Evolutionary conservation across 2,329 filamentous ascomycete species (phyloP).

Genomic region (Cercospora janseana): DNA sequence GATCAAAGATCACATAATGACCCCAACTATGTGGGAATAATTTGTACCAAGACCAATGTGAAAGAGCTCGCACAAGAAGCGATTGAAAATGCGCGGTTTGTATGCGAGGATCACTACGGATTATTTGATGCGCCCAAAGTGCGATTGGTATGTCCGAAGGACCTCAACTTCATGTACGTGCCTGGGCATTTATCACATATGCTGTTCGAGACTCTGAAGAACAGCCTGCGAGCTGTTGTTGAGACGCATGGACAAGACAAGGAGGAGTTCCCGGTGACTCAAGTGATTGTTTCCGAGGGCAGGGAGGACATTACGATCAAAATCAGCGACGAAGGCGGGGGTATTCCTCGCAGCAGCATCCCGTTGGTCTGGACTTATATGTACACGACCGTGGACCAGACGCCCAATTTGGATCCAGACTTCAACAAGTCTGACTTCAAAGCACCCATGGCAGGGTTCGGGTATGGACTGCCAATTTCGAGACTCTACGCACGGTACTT

Average conservation of each 20-base stretch:
- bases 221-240: conserved; percentile 93
- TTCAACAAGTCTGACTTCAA: conserved; percentile 99
- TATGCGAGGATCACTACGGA: conserved; percentile 97
- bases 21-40: conserved; percentile 94
- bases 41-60: conserved; percentile 98
- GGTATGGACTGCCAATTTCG: conserved; percentile 94
- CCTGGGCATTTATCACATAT: conserved; percentile 98
- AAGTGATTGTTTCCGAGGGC: conserved; percentile 95
- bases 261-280: conserved; percentile 92
- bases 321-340: conserved; percentile 92
- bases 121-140: conserved; percentile 95
- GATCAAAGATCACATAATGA: conserved; percentile 88
- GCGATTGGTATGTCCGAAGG: conserved; percentile 81
- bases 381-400: conserved; percentile 98
- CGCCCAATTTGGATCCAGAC: conserved; percentile 89
- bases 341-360: conserved; percentile 88
- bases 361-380: conserved; percentile 99
- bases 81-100: conserved; percentile 98
- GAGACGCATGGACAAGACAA: conserved; percentile 93
- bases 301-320: conserved; percentile 99
- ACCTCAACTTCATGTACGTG: conserved; percentile 99
- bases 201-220: conserved; percentile 99
- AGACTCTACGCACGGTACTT: conserved; percentile 95
- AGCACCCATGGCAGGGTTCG: conserved; percentile 97
- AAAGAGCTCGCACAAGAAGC: conserved; percentile 92